Evolutionary conservation across 1,284 basidiomycete genomes (phyloP).

Genomic region (Cystobasidiaceae sp.): DNA sequence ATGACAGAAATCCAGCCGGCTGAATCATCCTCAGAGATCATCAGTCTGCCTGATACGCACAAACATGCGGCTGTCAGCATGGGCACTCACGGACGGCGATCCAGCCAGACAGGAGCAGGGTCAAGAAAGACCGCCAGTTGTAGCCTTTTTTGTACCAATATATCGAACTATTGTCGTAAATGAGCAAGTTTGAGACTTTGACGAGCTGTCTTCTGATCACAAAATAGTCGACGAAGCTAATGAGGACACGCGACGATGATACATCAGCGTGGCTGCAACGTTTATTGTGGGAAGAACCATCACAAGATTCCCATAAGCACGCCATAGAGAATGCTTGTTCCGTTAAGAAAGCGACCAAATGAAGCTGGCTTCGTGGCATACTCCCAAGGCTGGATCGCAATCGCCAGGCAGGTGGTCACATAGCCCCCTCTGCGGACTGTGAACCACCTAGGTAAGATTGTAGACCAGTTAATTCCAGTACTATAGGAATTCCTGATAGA

Average conservation of each 20-base stretch:
- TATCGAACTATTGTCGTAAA: background rate
- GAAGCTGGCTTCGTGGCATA: background rate
- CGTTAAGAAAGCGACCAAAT: slow-evolving; percentile 8
- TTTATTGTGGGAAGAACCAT: background rate
- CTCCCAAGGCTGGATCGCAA: slow-evolving; percentile 16
- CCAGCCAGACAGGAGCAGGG: slow-evolving; percentile 25
- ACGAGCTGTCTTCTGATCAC: slow-evolving; percentile 12
- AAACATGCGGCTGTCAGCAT: background rate
- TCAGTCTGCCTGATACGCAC: background rate
- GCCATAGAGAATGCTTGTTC: background rate
- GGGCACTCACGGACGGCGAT: background rate
- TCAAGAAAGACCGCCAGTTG: slow-evolving; percentile 40
- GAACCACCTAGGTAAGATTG: slow-evolving; percentile 23
- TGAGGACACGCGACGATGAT: background rate
- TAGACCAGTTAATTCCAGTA: slow-evolving; percentile 42
- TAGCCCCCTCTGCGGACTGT: slow-evolving; percentile 26
- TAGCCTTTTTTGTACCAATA: slow-evolving; percentile 31
- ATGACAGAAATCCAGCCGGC: slow-evolving; percentile 13
- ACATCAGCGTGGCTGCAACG: background rate
- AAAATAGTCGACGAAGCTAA: slow-evolving; percentile 28
- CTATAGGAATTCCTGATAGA: slow-evolving; percentile 16
- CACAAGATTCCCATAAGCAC: slow-evolving; percentile 5
- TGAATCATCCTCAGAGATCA: background rate
- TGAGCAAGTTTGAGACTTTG: slow-evolving; percentile 17
- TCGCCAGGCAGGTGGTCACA: background rate